phyloP scores from a whole-genome alignment of 345 rosid genomes.

The Raphanus raphanistrum region DNA sequence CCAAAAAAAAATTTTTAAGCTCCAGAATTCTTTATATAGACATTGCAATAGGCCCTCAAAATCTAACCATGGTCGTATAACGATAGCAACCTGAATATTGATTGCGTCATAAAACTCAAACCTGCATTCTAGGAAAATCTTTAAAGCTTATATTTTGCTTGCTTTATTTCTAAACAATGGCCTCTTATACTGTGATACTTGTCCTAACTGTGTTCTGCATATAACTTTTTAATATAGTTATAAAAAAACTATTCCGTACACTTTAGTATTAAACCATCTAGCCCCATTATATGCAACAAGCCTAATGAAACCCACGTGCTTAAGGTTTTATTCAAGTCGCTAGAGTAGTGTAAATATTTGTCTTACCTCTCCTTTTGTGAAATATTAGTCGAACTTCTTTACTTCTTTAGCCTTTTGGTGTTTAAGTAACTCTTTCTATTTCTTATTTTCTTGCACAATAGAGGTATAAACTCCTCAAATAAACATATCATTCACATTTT shows the following conservation, averaged over 20 bases:
- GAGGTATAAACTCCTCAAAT: not conserved
- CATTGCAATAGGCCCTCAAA: too few species aligned
- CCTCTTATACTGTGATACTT: not conserved
- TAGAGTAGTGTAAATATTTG: not conserved
- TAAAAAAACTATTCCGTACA: not conserved
- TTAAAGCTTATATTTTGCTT: not conserved
- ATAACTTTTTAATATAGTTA: not conserved
- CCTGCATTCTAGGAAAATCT: not conserved
- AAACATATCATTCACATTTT: not conserved
- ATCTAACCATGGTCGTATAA: too few species aligned
- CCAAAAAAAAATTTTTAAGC: too few species aligned
- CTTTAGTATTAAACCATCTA: not conserved
- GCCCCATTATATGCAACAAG: not conserved
- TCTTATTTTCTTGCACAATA: not conserved
- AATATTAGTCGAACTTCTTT: not conserved
- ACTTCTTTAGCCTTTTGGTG: not conserved
- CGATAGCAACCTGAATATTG: too few species aligned
- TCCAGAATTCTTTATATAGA: too few species aligned
- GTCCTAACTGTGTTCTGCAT: not conserved
- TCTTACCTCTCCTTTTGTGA: not conserved
- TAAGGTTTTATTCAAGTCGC: not conserved
- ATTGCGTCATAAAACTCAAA: not conserved
- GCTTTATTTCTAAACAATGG: not conserved
- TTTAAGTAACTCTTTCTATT: not conserved
- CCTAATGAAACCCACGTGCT: not conserved